A percentile compares a stretch with the other conserved stretches of the same genome.
Evolutionary conservation across 202 grass and related monocot genomes (phyloP).

Genomic region (Schoenoplectus triqueter): DNA sequence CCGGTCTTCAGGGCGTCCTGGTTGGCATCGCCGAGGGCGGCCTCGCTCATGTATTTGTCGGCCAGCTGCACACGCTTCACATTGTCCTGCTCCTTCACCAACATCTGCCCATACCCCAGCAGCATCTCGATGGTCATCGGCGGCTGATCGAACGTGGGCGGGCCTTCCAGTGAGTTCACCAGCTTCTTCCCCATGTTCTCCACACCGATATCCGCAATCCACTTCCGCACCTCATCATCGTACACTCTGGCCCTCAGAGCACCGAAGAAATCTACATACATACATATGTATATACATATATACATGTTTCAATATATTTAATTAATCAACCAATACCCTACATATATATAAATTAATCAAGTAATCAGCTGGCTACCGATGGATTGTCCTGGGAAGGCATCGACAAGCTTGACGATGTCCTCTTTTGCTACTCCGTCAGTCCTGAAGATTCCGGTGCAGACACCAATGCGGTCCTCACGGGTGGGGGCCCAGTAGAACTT

Average conservation of each 20-base stretch:
- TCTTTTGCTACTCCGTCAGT: slow-evolving; percentile 58
- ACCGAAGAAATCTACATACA: slow-evolving; percentile 72
- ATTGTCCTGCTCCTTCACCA: slow-evolving; percentile 89
- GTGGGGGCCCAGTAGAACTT: slow-evolving; percentile 99
- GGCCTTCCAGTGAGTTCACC: slow-evolving; percentile 75
- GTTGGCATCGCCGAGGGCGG: slow-evolving; percentile 81
- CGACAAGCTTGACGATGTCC: slow-evolving; percentile 59
- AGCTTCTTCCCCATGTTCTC: slow-evolving; percentile 73
- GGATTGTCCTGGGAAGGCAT: slow-evolving; percentile 88
- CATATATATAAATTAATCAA: too few relatives aligned
- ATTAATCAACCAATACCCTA: too few relatives aligned
- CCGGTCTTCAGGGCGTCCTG: slow-evolving; percentile 57
- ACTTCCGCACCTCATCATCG: slow-evolving; percentile 92
- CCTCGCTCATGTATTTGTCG: slow-evolving; percentile 86
- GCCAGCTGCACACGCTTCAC: slow-evolving; percentile 97
- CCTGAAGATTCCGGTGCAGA: slow-evolving; percentile 84
- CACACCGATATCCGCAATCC: slow-evolving; percentile 53
- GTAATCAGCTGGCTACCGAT: slow-evolving; percentile 42
- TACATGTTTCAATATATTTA: too few relatives aligned
- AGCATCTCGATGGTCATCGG: slow-evolving; percentile 74
- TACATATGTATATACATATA: background rate
- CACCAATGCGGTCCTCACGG: slow-evolving; percentile 80
- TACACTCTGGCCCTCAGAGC: slow-evolving; percentile 82
- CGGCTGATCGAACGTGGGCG: slow-evolving; percentile 76
- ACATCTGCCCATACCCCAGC: slow-evolving; percentile 71